Evolutionary conservation across 805 yeast species (phyloP), one percentile per base, ranked within the genome.

Genomic region (Kluyveromyces starmeri): DNA sequence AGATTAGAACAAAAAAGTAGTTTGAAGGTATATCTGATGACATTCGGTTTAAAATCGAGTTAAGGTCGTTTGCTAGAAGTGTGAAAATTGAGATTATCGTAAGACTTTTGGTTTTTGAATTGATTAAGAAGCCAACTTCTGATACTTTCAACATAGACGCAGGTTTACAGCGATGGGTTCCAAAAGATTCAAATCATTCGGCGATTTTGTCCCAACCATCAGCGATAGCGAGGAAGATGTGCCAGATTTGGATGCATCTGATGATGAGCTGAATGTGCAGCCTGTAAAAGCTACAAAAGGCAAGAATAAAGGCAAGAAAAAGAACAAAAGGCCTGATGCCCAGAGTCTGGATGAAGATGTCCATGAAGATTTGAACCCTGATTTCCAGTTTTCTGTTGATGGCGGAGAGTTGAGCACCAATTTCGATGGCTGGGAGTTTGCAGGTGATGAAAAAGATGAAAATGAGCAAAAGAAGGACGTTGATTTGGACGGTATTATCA

Each of bases 341-440:
- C 54, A 49, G 3, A 59, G 51, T 5, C 55, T 51, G 15, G 68
- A 59, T 8, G 62, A 58, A 14, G 61, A 56, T 32, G 58, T 42
- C 7, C 67, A 70, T n/a, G 68, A 67, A 27, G 85, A 73, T 37
- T 54, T 86, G 29, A 78, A 84, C 46, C 85, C 88, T 4, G 78
- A 74, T 21, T 85, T 92, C 51, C 59, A 68, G 13, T 88, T 88
- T 51, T 70, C 75, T 15, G 45, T 77, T 8, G 89, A 75, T 18
- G 83, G 73, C 7, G 73, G 67, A 18, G 78, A 67, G 20, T 41
- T 49, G 4, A 50, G 62, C 8, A 42, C 66, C 3, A 62, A 62
- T 3, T 75, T 78, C 35, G 75, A 72, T 37, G 95, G 95, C 4
- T 86, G 96, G 96, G 85, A 85, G 46, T 84, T 86, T 51, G 72